phyloP scores from a whole-genome alignment of 2,329 filamentous ascomycete genomes.

The Meredithiella fracta region DNA sequence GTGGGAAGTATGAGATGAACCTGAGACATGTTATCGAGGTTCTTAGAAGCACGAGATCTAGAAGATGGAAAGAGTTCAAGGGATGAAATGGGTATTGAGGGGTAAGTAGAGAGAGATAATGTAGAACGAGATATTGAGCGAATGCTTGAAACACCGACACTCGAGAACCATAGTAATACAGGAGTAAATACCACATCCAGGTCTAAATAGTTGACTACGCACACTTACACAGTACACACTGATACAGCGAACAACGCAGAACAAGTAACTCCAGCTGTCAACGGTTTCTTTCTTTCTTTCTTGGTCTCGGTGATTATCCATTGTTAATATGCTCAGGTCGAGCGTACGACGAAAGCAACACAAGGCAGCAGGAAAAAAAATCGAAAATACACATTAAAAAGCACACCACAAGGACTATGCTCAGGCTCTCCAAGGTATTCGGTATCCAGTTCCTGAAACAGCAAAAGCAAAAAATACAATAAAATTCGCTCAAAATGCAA shows the following conservation, averaged over 20 bases:
- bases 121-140: neutral
- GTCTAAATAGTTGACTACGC: neutral
- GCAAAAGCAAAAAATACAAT: neutral
- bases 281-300: neutral
- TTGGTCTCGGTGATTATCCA: neutral
- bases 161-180: neutral
- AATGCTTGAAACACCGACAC: neutral
- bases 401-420: neutral
- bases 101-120: neutral
- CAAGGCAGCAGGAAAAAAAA: neutral
- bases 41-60: neutral
- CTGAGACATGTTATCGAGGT: neutral
- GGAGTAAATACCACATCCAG: neutral
- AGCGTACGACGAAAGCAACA: neutral
- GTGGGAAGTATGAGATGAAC: neutral
- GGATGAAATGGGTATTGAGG: neutral
- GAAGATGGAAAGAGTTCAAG: neutral
- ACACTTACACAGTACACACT: neutral
- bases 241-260: neutral
- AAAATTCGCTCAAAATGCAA: slow-evolving; percentile 3
- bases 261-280: neutral
- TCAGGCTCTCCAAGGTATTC: neutral
- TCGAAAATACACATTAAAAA: neutral
- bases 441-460: neutral
- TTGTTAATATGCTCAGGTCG: neutral